These are phyloP conservation scores for Cutaneotrichosporon sp. DNA, from an alignment of 1,284 basidiomycete genomes.

Conservation along the genomic window DNA sequence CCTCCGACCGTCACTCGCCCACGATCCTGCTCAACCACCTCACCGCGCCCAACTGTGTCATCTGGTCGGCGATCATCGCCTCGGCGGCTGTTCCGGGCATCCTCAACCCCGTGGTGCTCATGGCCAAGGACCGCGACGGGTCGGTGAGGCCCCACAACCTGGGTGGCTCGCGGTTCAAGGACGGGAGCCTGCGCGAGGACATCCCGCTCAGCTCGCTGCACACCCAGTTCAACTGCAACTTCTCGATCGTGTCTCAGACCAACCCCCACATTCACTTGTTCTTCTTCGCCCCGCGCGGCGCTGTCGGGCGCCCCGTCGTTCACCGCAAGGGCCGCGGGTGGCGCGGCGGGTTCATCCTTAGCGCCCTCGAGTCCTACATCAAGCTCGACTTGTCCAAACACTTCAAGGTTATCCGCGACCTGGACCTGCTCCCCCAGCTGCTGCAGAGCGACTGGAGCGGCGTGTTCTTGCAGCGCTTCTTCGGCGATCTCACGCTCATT, in stretches of 20 bases:
- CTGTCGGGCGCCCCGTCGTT: constrained; percentile 64
- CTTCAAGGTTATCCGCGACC: constrained; percentile 90
- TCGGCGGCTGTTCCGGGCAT: constrained; percentile 55
- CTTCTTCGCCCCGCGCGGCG: constrained; percentile 92
- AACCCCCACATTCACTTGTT: constrained; percentile 99
- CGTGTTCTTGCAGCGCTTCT: constrained; percentile 75
- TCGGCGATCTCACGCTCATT: constrained; percentile 65
- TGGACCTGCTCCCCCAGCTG: constrained; percentile 83
- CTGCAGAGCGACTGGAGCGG: constrained; percentile 93
- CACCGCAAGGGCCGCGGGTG: constrained; percentile 59
- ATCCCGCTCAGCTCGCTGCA: constrained; percentile 92
- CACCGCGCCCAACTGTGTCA: constrained; percentile 82
- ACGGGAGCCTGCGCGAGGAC: constrained; percentile 87
- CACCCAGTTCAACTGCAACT: constrained; percentile 93
- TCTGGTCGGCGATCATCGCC: constrained; percentile 59
- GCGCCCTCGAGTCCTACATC: constrained; percentile 87
- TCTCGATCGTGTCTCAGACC: constrained; percentile 89
- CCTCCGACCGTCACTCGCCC: constrained; percentile 92
- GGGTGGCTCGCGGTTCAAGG: constrained; percentile 82
- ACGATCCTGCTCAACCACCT: constrained; percentile 95
- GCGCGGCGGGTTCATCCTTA: constrained; percentile 93
- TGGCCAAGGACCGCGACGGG: constrained; percentile 87
- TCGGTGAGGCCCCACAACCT: constrained; percentile 89
- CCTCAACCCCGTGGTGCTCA: constrained; percentile 67
- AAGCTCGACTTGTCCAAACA: constrained; percentile 90